Evolutionary conservation across 257 asterid genomes (phyloP), one percentile per base, ranked within the genome.

Genomic region (Fraxinus quadrangulata): DNA sequence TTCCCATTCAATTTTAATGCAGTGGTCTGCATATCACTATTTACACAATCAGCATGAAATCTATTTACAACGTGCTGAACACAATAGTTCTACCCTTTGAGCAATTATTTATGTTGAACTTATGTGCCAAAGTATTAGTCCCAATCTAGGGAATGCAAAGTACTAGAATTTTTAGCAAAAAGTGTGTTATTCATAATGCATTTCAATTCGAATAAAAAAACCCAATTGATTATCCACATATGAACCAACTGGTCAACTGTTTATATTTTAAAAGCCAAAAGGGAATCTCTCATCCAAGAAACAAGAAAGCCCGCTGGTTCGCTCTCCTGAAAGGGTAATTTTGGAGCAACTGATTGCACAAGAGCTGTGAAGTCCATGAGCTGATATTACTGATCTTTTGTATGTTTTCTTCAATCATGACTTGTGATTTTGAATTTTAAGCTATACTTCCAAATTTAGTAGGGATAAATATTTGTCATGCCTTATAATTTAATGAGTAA

Each of bases 1-100:
- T 39, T 34, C 74, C 19, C n/a, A 36, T 51, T 47, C 33, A 34
- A 28, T 34, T 34, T 72, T 47, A 17, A 68, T 74, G 40, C 75
- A 61, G 70, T 72, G 72, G 78, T 75, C 78, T 30, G 56, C 67
- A 36, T 59, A 75, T 79, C 28, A 49, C 69, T 40, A 36, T 30
- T 42, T 69, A 45, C 67, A 70, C 63, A 78, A 61, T 26, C 42
- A 40, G 71, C 37, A 26, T 33, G 33, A 78, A 63, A 63, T 26
- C 34, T 26, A 26, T 23, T 6, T 63, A 63, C 34, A 24, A 10
- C 21, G 68, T 10, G 31, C 16, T 61, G 71, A 78, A 69, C 45
- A 73, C 72, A 12, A 30, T 23, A 31, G 12, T 63, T 63, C 23
- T 26, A 13, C 28, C 56, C 24, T 71, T 40, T 31, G 30, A 26